These are phyloP conservation scores for Penicillium tannophilum DNA, from an alignment of 495 filamentous ascomycete genomes.

Conservation along the genomic window DNA sequence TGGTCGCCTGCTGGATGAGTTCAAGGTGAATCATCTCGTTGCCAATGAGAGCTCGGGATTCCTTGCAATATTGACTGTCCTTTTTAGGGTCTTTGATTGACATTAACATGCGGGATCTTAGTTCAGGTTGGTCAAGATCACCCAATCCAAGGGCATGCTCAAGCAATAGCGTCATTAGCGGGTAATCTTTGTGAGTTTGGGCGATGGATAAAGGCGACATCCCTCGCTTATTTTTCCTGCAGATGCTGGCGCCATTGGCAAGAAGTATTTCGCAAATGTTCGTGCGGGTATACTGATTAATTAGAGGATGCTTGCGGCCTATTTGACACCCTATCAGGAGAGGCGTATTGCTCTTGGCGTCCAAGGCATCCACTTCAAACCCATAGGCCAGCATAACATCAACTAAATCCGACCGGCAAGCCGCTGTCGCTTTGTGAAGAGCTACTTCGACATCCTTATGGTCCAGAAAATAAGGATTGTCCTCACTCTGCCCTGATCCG, in stretches of 20 bases:
- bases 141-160: slow-evolving; percentile 1
- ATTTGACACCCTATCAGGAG: slow-evolving; percentile 9
- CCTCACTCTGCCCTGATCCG: neutral
- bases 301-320: neutral
- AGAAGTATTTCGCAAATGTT: slow-evolving; percentile 12
- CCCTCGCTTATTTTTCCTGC: neutral
- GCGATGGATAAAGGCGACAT: slow-evolving; percentile 8
- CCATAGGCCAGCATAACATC: slow-evolving; percentile 7
- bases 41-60: slow-evolving; percentile 7
- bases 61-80: neutral
- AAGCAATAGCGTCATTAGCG: slow-evolving; percentile 15
- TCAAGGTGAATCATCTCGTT: slow-evolving; percentile 2
- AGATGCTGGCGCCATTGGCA: slow-evolving; percentile 6
- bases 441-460: neutral
- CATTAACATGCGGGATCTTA: slow-evolving; percentile 2
- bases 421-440: slow-evolving; percentile 4
- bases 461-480: neutral
- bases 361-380: neutral
- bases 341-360: slow-evolving; percentile 8
- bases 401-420: slow-evolving; percentile 9
- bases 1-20: slow-evolving; percentile 3
- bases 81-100: slow-evolving; percentile 3
- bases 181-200: slow-evolving; percentile 9
- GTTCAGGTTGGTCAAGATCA: neutral
- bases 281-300: slow-evolving; percentile 5